Evolutionary conservation across 352 stramenopile genomes (phyloP).

Genomic region (Blastocystis sp.): DNA sequence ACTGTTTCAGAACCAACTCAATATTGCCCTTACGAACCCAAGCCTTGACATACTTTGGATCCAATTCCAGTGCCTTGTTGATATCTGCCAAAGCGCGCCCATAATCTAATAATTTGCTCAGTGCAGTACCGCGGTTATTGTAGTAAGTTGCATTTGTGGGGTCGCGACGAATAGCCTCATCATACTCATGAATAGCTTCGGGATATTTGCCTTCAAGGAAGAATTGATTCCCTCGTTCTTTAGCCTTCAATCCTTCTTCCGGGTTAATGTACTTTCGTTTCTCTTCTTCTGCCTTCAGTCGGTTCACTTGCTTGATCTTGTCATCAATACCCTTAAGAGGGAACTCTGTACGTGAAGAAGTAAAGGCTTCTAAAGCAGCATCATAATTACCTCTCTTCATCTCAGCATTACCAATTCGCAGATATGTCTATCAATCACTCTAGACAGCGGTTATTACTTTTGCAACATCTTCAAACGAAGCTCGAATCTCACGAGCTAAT

Average conservation of each 20-base stretch:
- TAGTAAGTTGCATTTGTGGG: conserved; percentile 94
- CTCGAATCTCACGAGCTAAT: conserved; percentile 87
- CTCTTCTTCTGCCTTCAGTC: conserved; percentile 82
- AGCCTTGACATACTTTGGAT: conserved; percentile 98
- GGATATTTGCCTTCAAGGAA: conserved; percentile 93
- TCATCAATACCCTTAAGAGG: conserved; percentile 85
- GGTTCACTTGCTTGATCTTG: conserved; percentile 90
- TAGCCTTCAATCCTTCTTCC: conserved; percentile 88
- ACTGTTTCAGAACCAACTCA: conserved; percentile 98
- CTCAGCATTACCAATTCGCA: conserved; percentile 91
- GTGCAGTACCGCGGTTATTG: conserved; percentile 93
- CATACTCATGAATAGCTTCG: conserved; percentile 87
- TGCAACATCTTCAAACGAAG: conserved; percentile 90
- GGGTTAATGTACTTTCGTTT: conserved; percentile 90
- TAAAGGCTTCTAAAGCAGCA: conserved; percentile 81
- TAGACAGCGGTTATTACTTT: conserved; percentile 73
- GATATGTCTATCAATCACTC: conserved; percentile 77
- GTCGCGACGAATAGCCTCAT: conserved; percentile 97
- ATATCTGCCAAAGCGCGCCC: conserved; percentile 82
- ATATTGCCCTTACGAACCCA: conserved; percentile 96
- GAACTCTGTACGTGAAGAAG: conserved; percentile 82
- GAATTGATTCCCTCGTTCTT: conserved; percentile 94
- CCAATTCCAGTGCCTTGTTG: conserved; percentile 94
- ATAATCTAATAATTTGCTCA: conserved; percentile 95
- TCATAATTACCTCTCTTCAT: conserved; percentile 87